A percentile compares a stretch with the other conserved stretches of the same genome.
These are phyloP conservation scores for Aquilaria malaccensis DNA, from an alignment of 345 rosid species.

Conservation along the genomic window DNA sequence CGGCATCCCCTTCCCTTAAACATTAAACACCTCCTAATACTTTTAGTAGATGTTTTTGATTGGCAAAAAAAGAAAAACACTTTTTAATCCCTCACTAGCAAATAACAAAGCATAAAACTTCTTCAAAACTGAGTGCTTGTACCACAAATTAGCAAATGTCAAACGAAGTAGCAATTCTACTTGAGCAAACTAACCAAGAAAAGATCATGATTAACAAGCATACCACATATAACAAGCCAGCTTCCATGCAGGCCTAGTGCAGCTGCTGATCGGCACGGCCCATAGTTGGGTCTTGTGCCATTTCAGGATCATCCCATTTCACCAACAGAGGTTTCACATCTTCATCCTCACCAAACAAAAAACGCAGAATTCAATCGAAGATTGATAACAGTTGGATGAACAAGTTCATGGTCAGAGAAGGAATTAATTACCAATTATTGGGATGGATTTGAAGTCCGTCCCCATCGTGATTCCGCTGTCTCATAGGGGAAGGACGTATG, in stretches of 20 bases:
- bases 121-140: too few species aligned
- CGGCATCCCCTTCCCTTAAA: too few species aligned
- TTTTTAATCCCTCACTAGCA: too few species aligned
- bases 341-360: conserved; percentile 17
- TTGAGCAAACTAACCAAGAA: neutral
- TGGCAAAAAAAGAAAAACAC: too few species aligned
- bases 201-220: neutral
- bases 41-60: too few species aligned
- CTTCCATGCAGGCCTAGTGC: conserved; percentile 73
- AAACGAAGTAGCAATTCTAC: too few species aligned
- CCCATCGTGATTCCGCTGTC: conserved; percentile 24
- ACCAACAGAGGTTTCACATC: conserved; percentile 54
- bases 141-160: too few species aligned
- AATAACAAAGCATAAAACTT: too few species aligned
- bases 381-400: neutral
- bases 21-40: too few species aligned
- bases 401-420: too few species aligned
- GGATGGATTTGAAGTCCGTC: conserved; percentile 55
- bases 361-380: neutral
- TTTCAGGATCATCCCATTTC: conserved; percentile 54
- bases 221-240: conserved; percentile 95
- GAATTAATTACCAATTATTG: conserved; percentile 38
- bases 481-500: neutral
- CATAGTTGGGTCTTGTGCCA: conserved; percentile 51
- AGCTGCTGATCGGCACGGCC: conserved; percentile 46